phyloP scores from a whole-genome alignment of 2,329 filamentous ascomycete species.

The Clathrospora elynae region DNA sequence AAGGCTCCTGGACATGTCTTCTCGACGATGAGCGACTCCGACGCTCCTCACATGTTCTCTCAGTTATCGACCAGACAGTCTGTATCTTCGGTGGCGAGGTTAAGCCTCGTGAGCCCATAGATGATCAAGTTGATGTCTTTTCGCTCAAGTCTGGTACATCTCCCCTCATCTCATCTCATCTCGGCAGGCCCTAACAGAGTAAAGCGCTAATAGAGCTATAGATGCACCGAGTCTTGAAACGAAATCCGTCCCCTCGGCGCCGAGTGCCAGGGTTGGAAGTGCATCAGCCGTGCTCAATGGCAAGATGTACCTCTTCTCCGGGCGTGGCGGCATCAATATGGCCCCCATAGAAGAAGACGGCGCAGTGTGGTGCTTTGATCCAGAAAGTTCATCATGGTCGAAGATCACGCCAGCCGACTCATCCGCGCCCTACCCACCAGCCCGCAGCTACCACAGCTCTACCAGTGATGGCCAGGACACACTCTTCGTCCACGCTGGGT shows the following conservation, averaged over 20 bases:
- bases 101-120: conserved; percentile 67
- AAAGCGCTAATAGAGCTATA: conserved; percentile 40
- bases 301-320: conserved; percentile 81
- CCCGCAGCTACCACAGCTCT: conserved; percentile 74
- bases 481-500: conserved; percentile 78
- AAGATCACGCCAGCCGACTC: conserved; percentile 62
- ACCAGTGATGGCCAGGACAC: conserved; percentile 69
- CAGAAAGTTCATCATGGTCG: conserved; percentile 67
- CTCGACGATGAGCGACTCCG: conserved; percentile 55
- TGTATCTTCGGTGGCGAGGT: conserved; percentile 81
- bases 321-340: conserved; percentile 72
- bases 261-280: conserved; percentile 72
- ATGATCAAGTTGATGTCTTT: conserved; percentile 73
- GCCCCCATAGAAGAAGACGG: conserved; percentile 74
- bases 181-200: conserved; percentile 25
- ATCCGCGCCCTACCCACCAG: conserved; percentile 59
- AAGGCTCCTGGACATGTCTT: conserved; percentile 48
- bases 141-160: conserved; percentile 50
- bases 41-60: conserved; percentile 75
- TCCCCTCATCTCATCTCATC: conserved; percentile 9
- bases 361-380: conserved; percentile 76
- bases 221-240: conserved; percentile 49
- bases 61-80: conserved; percentile 62
- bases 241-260: conserved; percentile 52
- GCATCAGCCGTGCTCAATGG: conserved; percentile 70